Evolutionary conservation across 179 eudicot genomes (phyloP).

Genomic region (Carnegiea gigantea): DNA sequence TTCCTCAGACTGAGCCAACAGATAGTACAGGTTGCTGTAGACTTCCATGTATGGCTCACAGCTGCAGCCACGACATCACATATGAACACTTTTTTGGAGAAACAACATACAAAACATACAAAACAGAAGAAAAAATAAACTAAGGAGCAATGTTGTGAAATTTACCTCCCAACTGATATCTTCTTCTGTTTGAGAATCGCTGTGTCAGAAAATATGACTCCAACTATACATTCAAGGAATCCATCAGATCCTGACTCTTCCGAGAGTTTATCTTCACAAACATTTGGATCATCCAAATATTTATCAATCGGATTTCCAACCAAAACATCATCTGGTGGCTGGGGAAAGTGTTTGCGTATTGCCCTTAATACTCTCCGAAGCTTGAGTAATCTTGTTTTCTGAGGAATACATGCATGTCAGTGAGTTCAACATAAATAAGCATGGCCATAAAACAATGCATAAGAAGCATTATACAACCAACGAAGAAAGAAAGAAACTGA

Average conservation of each 20-base stretch:
- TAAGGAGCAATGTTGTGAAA: slow-evolving; percentile 15
- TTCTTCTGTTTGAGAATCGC: slow-evolving; percentile 47
- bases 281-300: slow-evolving; percentile 73
- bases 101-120: slow-evolving; percentile 10
- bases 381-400: slow-evolving; percentile 85
- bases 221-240: slow-evolving; percentile 59
- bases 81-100: slow-evolving; percentile 16
- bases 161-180: slow-evolving; percentile 53
- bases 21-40: slow-evolving; percentile 86
- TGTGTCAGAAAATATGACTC: slow-evolving; percentile 55
- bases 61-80: slow-evolving; percentile 47
- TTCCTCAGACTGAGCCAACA: slow-evolving; percentile 91
- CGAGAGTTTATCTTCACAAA: slow-evolving; percentile 87
- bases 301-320: slow-evolving; percentile 77
- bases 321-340: slow-evolving; percentile 80
- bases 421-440: slow-evolving; percentile 18
- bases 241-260: slow-evolving; percentile 82
- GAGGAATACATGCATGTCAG: slow-evolving; percentile 29
- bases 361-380: slow-evolving; percentile 96
- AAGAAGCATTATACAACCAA: background rate
- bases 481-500: slow-evolving; percentile 40
- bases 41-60: slow-evolving; percentile 92
- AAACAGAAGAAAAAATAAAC: slow-evolving; percentile 2
- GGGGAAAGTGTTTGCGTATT: slow-evolving; percentile 92
- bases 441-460: background rate